phyloP scores from a whole-genome alignment of 1,284 basidiomycete genomes.

The Sanghuangporus weigelae region DNA sequence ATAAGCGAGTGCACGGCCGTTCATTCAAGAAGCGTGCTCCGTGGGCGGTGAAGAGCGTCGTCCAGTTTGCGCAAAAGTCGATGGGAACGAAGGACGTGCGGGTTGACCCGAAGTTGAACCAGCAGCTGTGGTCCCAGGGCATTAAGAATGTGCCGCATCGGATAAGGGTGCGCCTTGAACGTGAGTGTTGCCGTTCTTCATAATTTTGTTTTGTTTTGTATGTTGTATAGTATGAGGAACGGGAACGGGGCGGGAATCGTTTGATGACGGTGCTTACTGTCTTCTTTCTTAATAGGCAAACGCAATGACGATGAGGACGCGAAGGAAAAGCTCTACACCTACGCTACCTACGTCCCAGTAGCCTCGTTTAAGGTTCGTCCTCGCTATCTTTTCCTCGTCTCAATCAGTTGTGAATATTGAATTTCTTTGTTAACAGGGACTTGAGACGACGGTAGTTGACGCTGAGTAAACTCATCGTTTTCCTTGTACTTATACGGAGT shows the following conservation, averaged over 20 bases:
- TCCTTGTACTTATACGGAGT: background rate
- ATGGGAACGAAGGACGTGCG: slow-evolving; percentile 95
- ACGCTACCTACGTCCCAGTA: slow-evolving; percentile 79
- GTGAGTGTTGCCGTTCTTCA: slow-evolving; percentile 46
- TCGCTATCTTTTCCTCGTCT: background rate
- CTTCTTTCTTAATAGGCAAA: slow-evolving; percentile 48
- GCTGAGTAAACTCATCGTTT: slow-evolving; percentile 8
- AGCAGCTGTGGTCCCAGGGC: slow-evolving; percentile 85
- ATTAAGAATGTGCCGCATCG: slow-evolving; percentile 90
- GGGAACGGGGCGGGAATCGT: background rate
- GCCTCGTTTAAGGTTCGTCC: slow-evolving; percentile 70
- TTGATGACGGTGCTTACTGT: background rate
- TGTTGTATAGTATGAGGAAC: background rate
- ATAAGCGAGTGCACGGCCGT: slow-evolving; percentile 88
- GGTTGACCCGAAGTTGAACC: slow-evolving; percentile 90
- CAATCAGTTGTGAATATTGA: slow-evolving; percentile 21
- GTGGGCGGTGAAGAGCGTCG: slow-evolving; percentile 88
- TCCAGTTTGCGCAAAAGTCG: slow-evolving; percentile 84
- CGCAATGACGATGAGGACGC: slow-evolving; percentile 95
- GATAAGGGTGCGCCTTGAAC: slow-evolving; percentile 87
- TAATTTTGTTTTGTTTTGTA: background rate
- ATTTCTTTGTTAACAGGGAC: slow-evolving; percentile 20
- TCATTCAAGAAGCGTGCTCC: slow-evolving; percentile 95
- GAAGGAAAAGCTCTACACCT: slow-evolving; percentile 96
- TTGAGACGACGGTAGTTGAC: background rate